Conservation (phyloP, 345 rosid genomes). For the Eucalyptus dawsonii region DNA sequence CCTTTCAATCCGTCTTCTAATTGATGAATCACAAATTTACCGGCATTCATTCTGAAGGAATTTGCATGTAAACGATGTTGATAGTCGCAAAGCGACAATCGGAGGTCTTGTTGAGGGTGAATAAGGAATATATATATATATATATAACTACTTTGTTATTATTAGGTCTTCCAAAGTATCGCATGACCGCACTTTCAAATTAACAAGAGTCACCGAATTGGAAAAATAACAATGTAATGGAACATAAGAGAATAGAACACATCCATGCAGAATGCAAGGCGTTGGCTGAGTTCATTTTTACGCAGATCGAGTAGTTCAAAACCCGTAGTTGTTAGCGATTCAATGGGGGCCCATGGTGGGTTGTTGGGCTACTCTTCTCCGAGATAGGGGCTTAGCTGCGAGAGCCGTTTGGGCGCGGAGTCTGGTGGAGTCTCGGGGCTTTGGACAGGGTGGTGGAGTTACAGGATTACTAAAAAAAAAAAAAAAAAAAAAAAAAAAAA, state of each 20-base stretch:
- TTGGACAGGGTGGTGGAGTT: no score
- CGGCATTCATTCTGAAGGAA: background rate
- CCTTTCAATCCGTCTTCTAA: background rate
- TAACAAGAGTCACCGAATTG: background rate
- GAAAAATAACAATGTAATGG: background rate
- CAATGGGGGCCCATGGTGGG: accelerated
- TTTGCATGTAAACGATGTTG: background rate
- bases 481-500: accelerated
- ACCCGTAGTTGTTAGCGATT: no score
- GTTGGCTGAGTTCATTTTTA: accelerated
- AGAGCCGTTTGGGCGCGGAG: accelerated
- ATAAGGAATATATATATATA: background rate
- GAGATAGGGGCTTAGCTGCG: no score
- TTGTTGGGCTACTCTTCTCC: no score
- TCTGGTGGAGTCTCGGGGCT: no score
- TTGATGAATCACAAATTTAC: background rate
- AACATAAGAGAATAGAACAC: background rate
- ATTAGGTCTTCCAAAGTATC: background rate
- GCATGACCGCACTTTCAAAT: accelerated
- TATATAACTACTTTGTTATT: background rate
- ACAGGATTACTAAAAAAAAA: no score
- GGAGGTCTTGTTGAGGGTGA: background rate
- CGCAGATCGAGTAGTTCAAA: no score
- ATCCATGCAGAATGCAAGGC: accelerated
- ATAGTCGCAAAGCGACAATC: accelerated